Evolutionary conservation across 2,329 filamentous ascomycete species (phyloP).

Genomic region (Botrytis pseudocinerea): DNA sequence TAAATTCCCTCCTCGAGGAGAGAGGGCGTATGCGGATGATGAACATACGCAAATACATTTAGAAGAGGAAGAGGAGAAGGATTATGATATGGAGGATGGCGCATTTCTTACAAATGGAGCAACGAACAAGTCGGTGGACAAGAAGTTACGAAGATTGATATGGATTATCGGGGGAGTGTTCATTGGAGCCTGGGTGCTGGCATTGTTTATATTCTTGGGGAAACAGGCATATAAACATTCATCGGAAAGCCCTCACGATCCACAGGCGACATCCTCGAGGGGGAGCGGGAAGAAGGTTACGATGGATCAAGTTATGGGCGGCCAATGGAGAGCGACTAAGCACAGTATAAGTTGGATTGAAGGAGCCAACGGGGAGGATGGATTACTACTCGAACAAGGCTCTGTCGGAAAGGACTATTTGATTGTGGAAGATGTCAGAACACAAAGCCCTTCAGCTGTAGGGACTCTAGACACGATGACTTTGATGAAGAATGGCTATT

Average conservation of each 20-base stretch:
- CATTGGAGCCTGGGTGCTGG: slow-evolving; percentile 66
- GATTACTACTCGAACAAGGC: slow-evolving; percentile 74
- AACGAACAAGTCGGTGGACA: slow-evolving; percentile 58
- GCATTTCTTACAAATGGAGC: slow-evolving; percentile 41
- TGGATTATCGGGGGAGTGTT: slow-evolving; percentile 63
- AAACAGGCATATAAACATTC: slow-evolving; percentile 66
- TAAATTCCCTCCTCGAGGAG: slow-evolving; percentile 35
- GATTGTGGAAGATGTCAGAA: slow-evolving; percentile 81
- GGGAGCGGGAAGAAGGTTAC: slow-evolving; percentile 72
- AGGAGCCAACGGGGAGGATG: slow-evolving; percentile 75
- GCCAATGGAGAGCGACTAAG: slow-evolving; percentile 62
- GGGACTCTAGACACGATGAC: slow-evolving; percentile 57
- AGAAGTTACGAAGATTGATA: slow-evolving; percentile 56
- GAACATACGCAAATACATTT: slow-evolving; percentile 29
- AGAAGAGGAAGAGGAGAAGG: slow-evolving; percentile 41
- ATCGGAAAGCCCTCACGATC: slow-evolving; percentile 66
- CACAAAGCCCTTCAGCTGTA: slow-evolving; percentile 47
- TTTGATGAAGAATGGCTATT: slow-evolving; percentile 69
- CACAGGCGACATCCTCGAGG: slow-evolving; percentile 59
- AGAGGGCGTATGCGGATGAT: slow-evolving; percentile 37
- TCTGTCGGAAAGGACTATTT: slow-evolving; percentile 67
- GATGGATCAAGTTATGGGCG: slow-evolving; percentile 67
- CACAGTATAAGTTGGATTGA: slow-evolving; percentile 76
- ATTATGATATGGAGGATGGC: slow-evolving; percentile 51
- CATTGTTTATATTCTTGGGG: slow-evolving; percentile 65